Conservation (phyloP, 2,329 filamentous ascomycete genomes). For the Arachnomyces sp. region DNA sequence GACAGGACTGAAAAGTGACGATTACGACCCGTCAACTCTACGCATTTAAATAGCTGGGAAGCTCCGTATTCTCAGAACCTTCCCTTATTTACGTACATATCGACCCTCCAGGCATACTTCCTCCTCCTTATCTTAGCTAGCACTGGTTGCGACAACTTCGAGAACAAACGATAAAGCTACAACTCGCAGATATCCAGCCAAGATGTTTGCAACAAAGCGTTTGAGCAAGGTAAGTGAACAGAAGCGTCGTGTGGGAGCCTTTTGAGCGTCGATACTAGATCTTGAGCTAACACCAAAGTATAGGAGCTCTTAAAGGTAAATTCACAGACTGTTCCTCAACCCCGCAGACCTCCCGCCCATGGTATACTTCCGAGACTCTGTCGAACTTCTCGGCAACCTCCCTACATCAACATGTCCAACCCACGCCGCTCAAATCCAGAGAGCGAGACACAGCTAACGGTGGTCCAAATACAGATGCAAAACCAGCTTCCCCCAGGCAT, state of each 20-base stretch:
- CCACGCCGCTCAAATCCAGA: too few species aligned
- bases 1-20: too few species aligned
- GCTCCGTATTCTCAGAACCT: too few species aligned
- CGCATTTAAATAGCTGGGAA: too few species aligned
- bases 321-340: background rate
- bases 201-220: constrained; percentile 45
- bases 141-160: too few species aligned
- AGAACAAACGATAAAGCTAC: background rate
- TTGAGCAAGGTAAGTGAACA: constrained; percentile 34
- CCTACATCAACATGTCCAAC: background rate
- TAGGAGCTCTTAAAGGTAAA: constrained; percentile 50
- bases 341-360: too few species aligned
- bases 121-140: too few species aligned
- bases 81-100: too few species aligned
- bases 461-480: constrained; percentile 40
- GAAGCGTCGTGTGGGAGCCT: too few species aligned
- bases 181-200: constrained; percentile 4
- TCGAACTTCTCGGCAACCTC: background rate
- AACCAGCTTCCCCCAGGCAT: constrained; percentile 59
- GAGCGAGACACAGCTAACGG: background rate
- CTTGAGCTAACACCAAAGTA: constrained; percentile 16
- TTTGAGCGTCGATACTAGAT: constrained; percentile 1
- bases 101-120: too few species aligned
- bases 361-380: background rate
- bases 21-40: too few species aligned